phyloP scores from a whole-genome alignment of 768 basidiomycete genomes.

The Leccinum aurantiacum region DNA sequence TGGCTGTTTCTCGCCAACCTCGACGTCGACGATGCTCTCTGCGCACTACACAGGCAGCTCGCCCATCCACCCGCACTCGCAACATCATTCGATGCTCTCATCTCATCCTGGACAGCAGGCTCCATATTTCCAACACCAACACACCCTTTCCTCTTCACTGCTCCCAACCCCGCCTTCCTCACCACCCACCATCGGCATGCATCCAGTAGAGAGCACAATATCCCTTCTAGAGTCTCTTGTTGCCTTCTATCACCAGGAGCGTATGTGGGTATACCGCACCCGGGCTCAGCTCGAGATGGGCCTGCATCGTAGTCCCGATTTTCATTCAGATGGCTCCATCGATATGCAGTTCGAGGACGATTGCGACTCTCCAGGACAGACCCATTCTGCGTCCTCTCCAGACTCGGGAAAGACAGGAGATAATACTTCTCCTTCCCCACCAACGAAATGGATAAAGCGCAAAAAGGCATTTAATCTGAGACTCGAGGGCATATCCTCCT shows the following conservation, averaged over 20 bases:
- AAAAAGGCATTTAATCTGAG: slow-evolving; percentile 58
- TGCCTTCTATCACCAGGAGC: slow-evolving; percentile 68
- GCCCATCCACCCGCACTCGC: slow-evolving; percentile 20
- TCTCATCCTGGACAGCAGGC: slow-evolving; percentile 23
- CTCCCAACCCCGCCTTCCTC: slow-evolving; percentile 36
- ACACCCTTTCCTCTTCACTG: slow-evolving; percentile 33
- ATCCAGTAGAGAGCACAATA: slow-evolving; percentile 48
- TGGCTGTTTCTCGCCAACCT: not conserved
- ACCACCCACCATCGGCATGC: slow-evolving; percentile 30
- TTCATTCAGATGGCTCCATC: slow-evolving; percentile 3
- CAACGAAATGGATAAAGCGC: slow-evolving; percentile 50
- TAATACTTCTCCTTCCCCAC: slow-evolving; percentile 27
- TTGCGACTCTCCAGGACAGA: slow-evolving; percentile 19
- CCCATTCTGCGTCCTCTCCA: slow-evolving; percentile 20
- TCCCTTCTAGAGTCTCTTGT: slow-evolving; percentile 63
- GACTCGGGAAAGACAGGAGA: slow-evolving; percentile 33
- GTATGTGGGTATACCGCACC: slow-evolving; percentile 69
- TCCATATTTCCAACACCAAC: slow-evolving; percentile 24
- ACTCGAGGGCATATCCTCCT: slow-evolving; percentile 43
- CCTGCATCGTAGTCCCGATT: slow-evolving; percentile 24
- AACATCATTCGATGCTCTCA: slow-evolving; percentile 29
- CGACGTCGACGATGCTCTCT: slow-evolving; percentile 70
- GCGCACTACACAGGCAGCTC: slow-evolving; percentile 24
- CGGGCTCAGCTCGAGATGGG: slow-evolving; percentile 59
- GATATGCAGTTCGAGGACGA: slow-evolving; percentile 24